phyloP scores from a whole-genome alignment of 2,329 filamentous ascomycete species.

The Aureobasidium sp. region DNA sequence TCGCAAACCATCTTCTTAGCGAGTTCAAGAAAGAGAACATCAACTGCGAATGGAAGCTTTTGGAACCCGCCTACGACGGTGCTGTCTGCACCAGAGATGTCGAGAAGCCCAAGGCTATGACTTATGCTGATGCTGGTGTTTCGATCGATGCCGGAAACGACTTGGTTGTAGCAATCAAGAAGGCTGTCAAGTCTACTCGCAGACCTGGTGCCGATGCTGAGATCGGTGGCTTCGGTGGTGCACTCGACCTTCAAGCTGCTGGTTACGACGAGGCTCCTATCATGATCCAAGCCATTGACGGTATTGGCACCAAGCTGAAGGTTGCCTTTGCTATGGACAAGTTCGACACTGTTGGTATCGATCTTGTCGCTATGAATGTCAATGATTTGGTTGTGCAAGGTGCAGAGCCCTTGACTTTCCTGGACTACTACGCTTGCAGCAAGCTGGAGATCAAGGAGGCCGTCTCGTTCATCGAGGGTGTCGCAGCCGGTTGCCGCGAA shows the following conservation, averaged over 20 bases:
- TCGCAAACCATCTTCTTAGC: conserved; percentile 63
- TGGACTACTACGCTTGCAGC: conserved; percentile 96
- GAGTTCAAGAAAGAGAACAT: conserved; percentile 68
- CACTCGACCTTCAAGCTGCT: conserved; percentile 68
- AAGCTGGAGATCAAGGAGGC: conserved; percentile 72
- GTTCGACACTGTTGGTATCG: conserved; percentile 91
- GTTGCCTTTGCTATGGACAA: conserved; percentile 84
- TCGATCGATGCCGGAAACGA: conserved; percentile 91
- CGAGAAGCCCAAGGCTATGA: conserved; percentile 44
- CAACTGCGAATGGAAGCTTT: conserved; percentile 74
- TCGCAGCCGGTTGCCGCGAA: conserved; percentile 78
- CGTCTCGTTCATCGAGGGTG: conserved; percentile 81
- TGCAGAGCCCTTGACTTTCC: conserved; percentile 89
- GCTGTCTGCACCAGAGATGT: conserved; percentile 34
- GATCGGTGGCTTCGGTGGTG: conserved; percentile 91
- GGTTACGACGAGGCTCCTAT: conserved; percentile 70
- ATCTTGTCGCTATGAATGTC: conserved; percentile 98
- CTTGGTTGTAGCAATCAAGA: conserved; percentile 87
- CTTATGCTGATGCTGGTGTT: conserved; percentile 88
- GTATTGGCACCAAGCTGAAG: conserved; percentile 94
- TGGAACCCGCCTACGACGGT: conserved; percentile 77
- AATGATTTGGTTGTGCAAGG: conserved; percentile 97
- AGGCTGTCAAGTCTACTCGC: conserved; percentile 75
- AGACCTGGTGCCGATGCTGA: conserved; percentile 83
- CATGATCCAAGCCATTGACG: conserved; percentile 90